phyloP scores from a whole-genome alignment of 345 rosid genomes.

The Zanthoxylum bungeanum region DNA sequence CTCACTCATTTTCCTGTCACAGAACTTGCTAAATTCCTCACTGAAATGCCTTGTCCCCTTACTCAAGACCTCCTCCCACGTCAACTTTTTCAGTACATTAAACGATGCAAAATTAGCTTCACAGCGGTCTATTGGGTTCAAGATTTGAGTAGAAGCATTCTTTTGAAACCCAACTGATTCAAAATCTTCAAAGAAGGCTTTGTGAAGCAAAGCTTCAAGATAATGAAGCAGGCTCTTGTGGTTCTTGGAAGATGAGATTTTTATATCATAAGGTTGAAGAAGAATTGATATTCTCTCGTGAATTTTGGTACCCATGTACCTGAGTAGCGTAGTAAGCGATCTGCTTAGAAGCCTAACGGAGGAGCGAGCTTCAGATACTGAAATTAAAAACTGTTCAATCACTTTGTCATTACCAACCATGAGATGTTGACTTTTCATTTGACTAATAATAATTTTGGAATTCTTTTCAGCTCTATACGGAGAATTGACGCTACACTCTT shows the following conservation, averaged over 20 bases:
- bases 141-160: constrained; percentile 44
- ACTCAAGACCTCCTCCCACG: constrained; percentile 84
- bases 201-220: constrained; percentile 69
- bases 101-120: constrained; percentile 62
- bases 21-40: constrained; percentile 78
- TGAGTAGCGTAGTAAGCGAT: constrained; percentile 57
- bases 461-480: constrained; percentile 19
- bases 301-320: constrained; percentile 59
- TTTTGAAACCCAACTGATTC: constrained; percentile 71
- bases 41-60: constrained; percentile 88
- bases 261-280: constrained; percentile 68
- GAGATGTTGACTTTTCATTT: constrained; percentile 25
- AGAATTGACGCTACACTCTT: constrained; percentile 52
- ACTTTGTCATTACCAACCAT: constrained; percentile 40
- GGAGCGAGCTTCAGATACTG: constrained; percentile 70
- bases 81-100: constrained; percentile 48
- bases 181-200: constrained; percentile 84
- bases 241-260: constrained; percentile 55
- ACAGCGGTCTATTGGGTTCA: constrained; percentile 79
- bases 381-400: constrained; percentile 57
- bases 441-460: background rate
- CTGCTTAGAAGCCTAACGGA: constrained; percentile 59
- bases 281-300: constrained; percentile 58
- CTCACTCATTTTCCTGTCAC: constrained; percentile 93
- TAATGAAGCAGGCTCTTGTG: constrained; percentile 53